Base-by-base conservation (phyloP, 129 eudicot species). In the Pseudognaphalium luteoalbum region DNA sequence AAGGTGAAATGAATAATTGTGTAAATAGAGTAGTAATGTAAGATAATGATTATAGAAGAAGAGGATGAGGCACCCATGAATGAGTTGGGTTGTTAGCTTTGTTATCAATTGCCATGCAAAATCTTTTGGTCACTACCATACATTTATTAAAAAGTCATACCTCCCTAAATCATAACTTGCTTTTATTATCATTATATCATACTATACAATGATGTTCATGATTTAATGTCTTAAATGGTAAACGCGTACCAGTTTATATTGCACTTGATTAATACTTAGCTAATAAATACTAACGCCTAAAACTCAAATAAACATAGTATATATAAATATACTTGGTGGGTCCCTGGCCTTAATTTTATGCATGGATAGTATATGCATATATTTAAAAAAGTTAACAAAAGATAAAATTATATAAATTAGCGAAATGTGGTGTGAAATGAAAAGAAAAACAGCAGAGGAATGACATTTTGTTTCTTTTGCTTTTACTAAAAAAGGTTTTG, bases 121-220 rank as follows among this genome's bases (percentile, higher is more conserved):
- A 80, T 80, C 83, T 80, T 80, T 80, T 80, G 83, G 83, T 80
- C 83, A 80, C 83, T 80, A 74, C 80, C 44, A 80, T 74, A 80
- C 83, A 80, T 67, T 80, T 80, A 73, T 66, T 73, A 44, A 17
- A 74, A 80, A 80, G 65, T 41, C 68, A 30, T 25, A 41, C 61
- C 61, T n/a, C 52, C 74, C 32, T 57, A 22, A 73, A 73, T 80
- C 75, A 80, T 80, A 57, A 66, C 83, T 66, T 33, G n/a, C 79
- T 66, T 80, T 66, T 73, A 78, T 34, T 30, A 25, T 25, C 28
- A 25, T 25, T 25, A 25, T 25, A 25, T 25, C 28, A 25, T 25
- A 63, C 29, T 20, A 64, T 64, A 29, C 69, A 61, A 61, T 30
- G 69, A 57, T 57, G 28, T 47, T 47, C 6, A 3, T 47, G 54